Evolutionary conservation across 495 filamentous ascomycete species (phyloP), one percentile per base, ranked within the genome.

Genomic region (Sporormia fimetaria): DNA sequence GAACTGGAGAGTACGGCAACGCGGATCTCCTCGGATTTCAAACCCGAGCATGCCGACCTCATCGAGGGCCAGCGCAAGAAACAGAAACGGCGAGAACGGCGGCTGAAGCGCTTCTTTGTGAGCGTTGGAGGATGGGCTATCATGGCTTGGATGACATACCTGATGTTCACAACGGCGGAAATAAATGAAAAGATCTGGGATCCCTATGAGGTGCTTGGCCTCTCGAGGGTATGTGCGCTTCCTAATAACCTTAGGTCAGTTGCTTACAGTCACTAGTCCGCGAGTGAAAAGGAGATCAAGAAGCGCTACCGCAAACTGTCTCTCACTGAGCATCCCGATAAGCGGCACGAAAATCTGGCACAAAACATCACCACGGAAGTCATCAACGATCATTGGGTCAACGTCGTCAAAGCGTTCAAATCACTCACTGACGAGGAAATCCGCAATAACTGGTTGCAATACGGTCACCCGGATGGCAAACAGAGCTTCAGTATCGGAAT

Each of bases 401-500:
- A 98, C 52, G 67, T 96, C 44, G 83, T 84, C 34, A 96, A 98
- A 67, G 90, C 90, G 4, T 95, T 94, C 70, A 95, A 96, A 63
- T 79, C 92, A 6, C 69, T 98, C 29, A 96, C 92, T 6, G 90
- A 98, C 54, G 90, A 96, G 61, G 90, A 96, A 26, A 71, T 96
- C 30, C 81, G 92, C 35, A 92, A 94, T 61, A 98, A 98, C 66
- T 96, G 80, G 58, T 76, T 87, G 24, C 83, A 94, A 58, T 98
- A 79, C 59, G 90, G 90, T 31, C 86, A 98, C 60, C 90, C 90
- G 4, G 90, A 98, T 57, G 90, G 90, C 37, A 95, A 94, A 67
- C 90, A 98, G 60, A 87, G 86, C 56, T 88, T 82, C 68, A 95
- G 87, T 63, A 95, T 96, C 57, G 88, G 93, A 44, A 96, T 98